Evolutionary conservation across 768 basidiomycete genomes (phyloP), one percentile per base, ranked within the genome.

Genomic region (Astraeus odoratus): DNA sequence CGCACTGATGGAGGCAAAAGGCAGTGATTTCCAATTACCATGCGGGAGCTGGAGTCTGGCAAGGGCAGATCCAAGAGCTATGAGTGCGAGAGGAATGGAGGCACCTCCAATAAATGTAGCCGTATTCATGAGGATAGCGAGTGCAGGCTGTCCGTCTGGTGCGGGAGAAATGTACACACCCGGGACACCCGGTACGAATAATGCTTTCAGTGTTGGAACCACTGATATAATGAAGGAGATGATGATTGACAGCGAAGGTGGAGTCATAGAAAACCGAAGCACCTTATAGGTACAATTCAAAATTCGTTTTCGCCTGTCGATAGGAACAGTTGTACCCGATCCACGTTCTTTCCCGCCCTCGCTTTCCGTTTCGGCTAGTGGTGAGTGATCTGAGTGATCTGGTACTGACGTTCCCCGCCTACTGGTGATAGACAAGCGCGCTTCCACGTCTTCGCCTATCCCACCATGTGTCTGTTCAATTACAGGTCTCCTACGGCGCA

Each of bases 141-240:
- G 74, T 0, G 83, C 82, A 1, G 84, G 81, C 47, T 75, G 68
- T 1, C 82, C 81, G 50, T 86, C 83, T 0, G 83, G 83, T 0
- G 80, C 78, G 19, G 65, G 36, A 3, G 72, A 70, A 43, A 75
- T 78, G 27, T 63, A 50, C 1, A 67, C 63, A 1, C 69, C 68
- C 1, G 70, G 62, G 3, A 78, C 67, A 12, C 54, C 55, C 2
- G 64, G 42, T 2, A 81, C 65, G 51, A 86, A 84, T 3, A 86
- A 67, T 0, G 73, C 78, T 51, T 84, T 83, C 47, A 85, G 69
- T 8, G 67, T 63, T 2, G 73, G 71, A 1, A 82, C 57, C 18
- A 84, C 64, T 1, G 81, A 72, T 48, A 82, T 73, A 38, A 75
- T 67, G 43, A 85, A 73, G 0, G 77, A 63, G 25, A 72, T 12